Base-by-base conservation (phyloP, 257 asterid species). In the Fraxinus anomala region DNA sequence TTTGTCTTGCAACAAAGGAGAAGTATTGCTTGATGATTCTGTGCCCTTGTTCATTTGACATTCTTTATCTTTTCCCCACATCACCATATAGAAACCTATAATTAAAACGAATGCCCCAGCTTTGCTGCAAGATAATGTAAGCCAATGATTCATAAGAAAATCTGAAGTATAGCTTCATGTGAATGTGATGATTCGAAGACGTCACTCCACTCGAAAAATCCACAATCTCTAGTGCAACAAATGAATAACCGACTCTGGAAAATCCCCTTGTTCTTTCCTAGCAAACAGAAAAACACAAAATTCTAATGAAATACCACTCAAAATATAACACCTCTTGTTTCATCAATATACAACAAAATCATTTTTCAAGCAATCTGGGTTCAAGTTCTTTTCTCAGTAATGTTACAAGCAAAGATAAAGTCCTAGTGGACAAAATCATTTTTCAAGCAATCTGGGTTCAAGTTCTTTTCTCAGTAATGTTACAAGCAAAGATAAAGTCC, bases 31-130 rank as follows among this genome's bases (percentile, higher is more conserved):
- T 12, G 83, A 75, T 17, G 82, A 63, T 63, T 80, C 85, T 13
- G 72, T 59, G 54, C 68, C 74, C 0, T 40, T 73, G 28, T 47
- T 36, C 16, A 13, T 51, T 77, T 82, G 63, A 72, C 33, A 80
- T 89, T 89, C 93, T 71, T 81, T 77, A 26, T 90, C 76, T 78
- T 86, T 89, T 17, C 91, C 91, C 93, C 91, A 89, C 71, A 87
- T 77, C 70, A 89, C 93, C 47, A 71, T 82, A 11, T 89, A 89
- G 90, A 89, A 87, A 72, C 91, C 93, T 24, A 78, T 24, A 23
- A 79, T 66, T 81, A 89, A 47, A 76, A 87, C 89, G 56, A 77
- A 26, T 33, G 91, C 91, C 44, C 91, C 91, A 0, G 86, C 26
- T 83, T 87, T 70, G 76, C 91, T 89, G 84, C 73, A 79, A 76